These are phyloP conservation scores for Metarhizium rileyi DNA, from an alignment of 2,329 filamentous ascomycete species.

Conservation along the genomic window DNA sequence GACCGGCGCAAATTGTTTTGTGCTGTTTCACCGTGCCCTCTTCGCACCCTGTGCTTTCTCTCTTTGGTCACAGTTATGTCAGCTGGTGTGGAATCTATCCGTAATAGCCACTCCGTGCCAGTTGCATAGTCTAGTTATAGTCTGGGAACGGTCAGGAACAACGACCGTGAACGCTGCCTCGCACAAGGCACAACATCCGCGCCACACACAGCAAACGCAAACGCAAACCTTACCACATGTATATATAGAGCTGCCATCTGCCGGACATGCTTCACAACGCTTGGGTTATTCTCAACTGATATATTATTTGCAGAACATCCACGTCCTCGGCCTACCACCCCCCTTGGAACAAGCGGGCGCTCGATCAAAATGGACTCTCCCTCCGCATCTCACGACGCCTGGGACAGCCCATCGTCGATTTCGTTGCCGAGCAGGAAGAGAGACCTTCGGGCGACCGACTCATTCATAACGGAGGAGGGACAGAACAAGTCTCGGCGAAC, in stretches of 20 bases:
- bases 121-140: background rate
- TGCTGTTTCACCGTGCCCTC: background rate
- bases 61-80: background rate
- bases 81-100: background rate
- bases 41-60: background rate
- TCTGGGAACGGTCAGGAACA: background rate
- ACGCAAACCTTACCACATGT: background rate
- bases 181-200: background rate
- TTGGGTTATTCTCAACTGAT: background rate
- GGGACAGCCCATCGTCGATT: slow-evolving; percentile 6
- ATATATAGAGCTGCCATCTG: background rate
- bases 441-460: slow-evolving; percentile 12
- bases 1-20: background rate
- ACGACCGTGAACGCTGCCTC: background rate
- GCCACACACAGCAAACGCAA: background rate
- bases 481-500: slow-evolving; percentile 25
- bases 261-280: background rate
- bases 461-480: slow-evolving; percentile 7
- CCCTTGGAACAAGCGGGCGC: background rate
- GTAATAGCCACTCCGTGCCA: background rate
- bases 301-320: background rate
- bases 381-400: background rate
- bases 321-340: background rate
- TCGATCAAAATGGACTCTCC: background rate
- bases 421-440: slow-evolving; percentile 22